These are phyloP conservation scores for Pseudocercospora fuligena DNA, from an alignment of 2,329 filamentous ascomycete genomes.

Conservation along the genomic window DNA sequence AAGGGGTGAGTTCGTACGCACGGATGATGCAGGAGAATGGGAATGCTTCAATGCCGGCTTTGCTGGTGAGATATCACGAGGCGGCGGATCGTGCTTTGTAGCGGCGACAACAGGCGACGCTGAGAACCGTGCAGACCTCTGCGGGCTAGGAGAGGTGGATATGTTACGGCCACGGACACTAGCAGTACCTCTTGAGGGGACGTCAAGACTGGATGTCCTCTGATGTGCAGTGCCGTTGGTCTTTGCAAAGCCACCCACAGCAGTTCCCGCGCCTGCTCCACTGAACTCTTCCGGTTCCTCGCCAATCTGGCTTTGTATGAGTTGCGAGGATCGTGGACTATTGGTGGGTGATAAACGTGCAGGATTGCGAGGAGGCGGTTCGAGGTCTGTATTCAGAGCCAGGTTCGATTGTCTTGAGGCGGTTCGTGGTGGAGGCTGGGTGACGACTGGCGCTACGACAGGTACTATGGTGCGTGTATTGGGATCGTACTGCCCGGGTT, in stretches of 20 bases:
- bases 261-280: constrained; percentile 15
- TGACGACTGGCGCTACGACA: not conserved
- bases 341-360: constrained; percentile 35
- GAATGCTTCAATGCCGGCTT: constrained; percentile 75
- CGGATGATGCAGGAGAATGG: constrained; percentile 56
- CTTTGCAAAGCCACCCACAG: constrained; percentile 4
- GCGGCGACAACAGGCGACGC: constrained; percentile 59
- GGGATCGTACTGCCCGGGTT: constrained; percentile 38
- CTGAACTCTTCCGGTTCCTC: constrained; percentile 40
- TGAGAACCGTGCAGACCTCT: constrained; percentile 70
- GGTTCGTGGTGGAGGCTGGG: not conserved
- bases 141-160: constrained; percentile 62
- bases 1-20: constrained; percentile 51
- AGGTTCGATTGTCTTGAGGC: constrained; percentile 14
- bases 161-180: constrained; percentile 31
- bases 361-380: constrained; percentile 40
- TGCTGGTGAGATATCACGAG: constrained; percentile 73
- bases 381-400: constrained; percentile 29
- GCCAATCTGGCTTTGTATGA: constrained; percentile 39
- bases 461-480: constrained; percentile 39
- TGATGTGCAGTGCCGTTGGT: constrained; percentile 19
- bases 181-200: constrained; percentile 32
- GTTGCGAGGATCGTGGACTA: constrained; percentile 30
- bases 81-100: constrained; percentile 70
- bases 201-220: constrained; percentile 41